Conservation (phyloP, 192 early-diverging fungal species). For the Allomyces javanicus region DNA sequence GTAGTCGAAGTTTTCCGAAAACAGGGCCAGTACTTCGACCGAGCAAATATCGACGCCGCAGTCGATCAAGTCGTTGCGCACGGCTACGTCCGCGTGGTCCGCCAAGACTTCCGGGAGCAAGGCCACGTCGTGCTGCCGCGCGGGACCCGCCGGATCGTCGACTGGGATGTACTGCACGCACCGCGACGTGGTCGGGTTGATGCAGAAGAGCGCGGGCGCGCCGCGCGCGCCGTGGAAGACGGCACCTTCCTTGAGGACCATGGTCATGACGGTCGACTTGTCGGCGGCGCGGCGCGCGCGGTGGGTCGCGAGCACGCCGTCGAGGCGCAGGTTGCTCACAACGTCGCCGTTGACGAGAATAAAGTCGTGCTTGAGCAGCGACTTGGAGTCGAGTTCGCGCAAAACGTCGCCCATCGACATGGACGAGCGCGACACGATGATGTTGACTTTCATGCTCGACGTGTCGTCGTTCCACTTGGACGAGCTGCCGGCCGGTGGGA, state of each 20-base stretch:
- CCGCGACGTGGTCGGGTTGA: slow-evolving; percentile 53
- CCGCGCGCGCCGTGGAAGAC: slow-evolving; percentile 22
- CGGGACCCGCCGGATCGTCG: slow-evolving; percentile 21
- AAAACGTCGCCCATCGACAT: slow-evolving; percentile 78
- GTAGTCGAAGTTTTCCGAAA: slow-evolving; percentile 96
- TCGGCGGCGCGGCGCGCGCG: slow-evolving; percentile 45
- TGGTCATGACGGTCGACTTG: slow-evolving; percentile 81
- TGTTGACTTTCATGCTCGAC: slow-evolving; percentile 44
- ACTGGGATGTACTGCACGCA: slow-evolving; percentile 61
- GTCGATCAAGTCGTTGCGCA: slow-evolving; percentile 86
- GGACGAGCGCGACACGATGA: slow-evolving; percentile 50
- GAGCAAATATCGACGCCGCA: slow-evolving; percentile 85
- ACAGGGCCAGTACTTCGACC: slow-evolving; percentile 58
- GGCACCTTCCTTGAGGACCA: slow-evolving; percentile 62
- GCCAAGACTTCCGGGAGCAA: slow-evolving; percentile 39
- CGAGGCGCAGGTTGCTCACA: slow-evolving; percentile 72
- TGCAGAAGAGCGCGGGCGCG: slow-evolving; percentile 44
- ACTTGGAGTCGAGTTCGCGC: slow-evolving; percentile 64
- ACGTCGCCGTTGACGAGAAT: slow-evolving; percentile 79
- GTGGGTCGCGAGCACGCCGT: slow-evolving; percentile 58
- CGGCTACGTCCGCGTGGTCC: slow-evolving; percentile 45
- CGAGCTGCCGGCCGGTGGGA: too few species aligned
- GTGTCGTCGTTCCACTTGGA: slow-evolving; percentile 54
- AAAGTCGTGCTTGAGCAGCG: slow-evolving; percentile 69
- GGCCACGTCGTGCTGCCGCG: slow-evolving; percentile 22